These are phyloP conservation scores for Paramecium octaurelia DNA, from an alignment of 73 alveolate genomes.

Conservation along the genomic window DNA sequence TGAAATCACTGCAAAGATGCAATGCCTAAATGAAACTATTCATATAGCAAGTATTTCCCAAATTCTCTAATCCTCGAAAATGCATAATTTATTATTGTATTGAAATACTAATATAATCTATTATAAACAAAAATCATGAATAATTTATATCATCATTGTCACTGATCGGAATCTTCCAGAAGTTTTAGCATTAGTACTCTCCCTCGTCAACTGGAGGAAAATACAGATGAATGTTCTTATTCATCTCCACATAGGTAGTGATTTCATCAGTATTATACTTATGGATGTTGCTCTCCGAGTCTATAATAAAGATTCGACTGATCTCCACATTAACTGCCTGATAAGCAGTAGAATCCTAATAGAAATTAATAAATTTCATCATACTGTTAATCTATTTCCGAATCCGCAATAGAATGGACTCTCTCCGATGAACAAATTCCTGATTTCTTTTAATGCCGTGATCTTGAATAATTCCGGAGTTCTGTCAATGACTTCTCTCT, in stretches of 20 bases:
- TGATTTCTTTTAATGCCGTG: constrained; percentile 83
- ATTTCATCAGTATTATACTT: neutral
- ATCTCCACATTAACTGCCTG: constrained; percentile 82
- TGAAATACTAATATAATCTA: neutral
- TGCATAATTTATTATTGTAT: neutral
- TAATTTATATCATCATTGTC: neutral
- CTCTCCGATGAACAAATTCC: constrained; percentile 80
- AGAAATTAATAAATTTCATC: neutral
- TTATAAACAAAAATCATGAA: neutral
- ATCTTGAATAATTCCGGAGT: constrained; percentile 90
- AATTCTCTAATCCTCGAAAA: constrained; percentile 66
- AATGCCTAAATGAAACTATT: constrained; percentile 71
- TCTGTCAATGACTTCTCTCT: constrained; percentile 90
- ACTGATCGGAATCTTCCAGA: neutral
- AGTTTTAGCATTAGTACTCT: neutral
- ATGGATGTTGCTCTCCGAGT: constrained; percentile 56
- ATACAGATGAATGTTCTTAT: neutral
- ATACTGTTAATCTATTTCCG: constrained; percentile 92
- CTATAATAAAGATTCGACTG: constrained; percentile 84
- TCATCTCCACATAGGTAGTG: constrained; percentile 10
- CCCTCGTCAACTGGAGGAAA: constrained; percentile 17
- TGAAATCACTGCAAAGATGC: constrained; percentile 43
- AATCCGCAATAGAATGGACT: constrained; percentile 96
- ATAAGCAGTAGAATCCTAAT: constrained; percentile 93
- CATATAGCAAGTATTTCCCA: constrained; percentile 81